These are phyloP conservation scores for Hypoxylon sp. DNA, from an alignment of 2,329 filamentous ascomycete genomes.

Conservation along the genomic window DNA sequence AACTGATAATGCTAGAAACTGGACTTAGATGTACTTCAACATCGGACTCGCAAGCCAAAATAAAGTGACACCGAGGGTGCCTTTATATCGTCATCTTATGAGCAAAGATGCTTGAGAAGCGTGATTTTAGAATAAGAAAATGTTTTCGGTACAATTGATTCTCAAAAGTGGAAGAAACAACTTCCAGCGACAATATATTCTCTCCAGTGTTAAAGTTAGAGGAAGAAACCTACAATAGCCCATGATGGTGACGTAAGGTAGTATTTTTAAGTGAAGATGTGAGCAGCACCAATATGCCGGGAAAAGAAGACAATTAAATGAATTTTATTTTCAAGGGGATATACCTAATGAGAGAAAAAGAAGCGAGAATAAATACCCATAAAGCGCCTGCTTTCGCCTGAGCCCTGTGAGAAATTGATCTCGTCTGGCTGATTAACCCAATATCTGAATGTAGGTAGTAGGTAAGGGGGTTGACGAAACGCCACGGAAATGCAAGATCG, in stretches of 20 bases:
- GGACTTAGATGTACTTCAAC: not conserved
- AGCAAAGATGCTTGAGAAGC: not conserved
- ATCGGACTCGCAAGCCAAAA: not conserved
- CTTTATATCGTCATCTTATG: not conserved
- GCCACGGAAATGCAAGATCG: slow-evolving; percentile 7
- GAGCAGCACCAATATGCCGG: not conserved
- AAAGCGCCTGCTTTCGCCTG: slow-evolving; percentile 1
- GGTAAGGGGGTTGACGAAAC: not conserved
- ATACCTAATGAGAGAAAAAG: not conserved
- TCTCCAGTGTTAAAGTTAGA: not conserved
- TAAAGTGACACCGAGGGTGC: not conserved
- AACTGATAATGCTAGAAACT: not conserved
- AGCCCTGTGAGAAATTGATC: not conserved
- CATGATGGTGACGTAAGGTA: not conserved
- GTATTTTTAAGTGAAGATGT: not conserved
- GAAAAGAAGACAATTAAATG: not conserved
- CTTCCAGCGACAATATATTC: not conserved
- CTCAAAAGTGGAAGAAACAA: not conserved
- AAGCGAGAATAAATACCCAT: not conserved
- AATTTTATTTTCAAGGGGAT: not conserved
- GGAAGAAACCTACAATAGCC: not conserved
- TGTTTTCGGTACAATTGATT: not conserved
- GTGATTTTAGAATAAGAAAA: not conserved
- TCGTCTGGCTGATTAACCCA: not conserved
- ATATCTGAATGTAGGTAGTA: slow-evolving; percentile 2